A percentile compares a stretch with the other conserved stretches of the same genome.
Conservation (phyloP, 2,329 filamentous ascomycete genomes). For the Nothophaeocryptopus gaeumannii region DNA sequence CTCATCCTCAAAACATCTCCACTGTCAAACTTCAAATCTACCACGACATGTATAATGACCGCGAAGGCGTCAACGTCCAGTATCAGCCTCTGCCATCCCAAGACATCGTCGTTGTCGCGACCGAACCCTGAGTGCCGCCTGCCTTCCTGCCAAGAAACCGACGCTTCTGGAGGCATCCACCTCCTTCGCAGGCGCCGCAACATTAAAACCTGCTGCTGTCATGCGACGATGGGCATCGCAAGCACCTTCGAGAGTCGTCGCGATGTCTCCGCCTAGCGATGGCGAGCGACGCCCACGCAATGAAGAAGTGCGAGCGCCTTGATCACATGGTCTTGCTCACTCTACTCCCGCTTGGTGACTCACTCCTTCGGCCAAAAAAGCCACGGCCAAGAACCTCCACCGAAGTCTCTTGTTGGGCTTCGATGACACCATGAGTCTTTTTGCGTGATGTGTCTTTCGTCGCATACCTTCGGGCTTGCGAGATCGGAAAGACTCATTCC, state of each 20-base stretch:
- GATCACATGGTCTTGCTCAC: constrained; percentile 8
- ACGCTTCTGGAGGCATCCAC: too few relatives aligned
- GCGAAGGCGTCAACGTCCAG: too few relatives aligned
- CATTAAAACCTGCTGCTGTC: too few relatives aligned
- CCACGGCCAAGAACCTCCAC: not conserved
- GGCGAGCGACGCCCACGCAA: constrained; percentile 5
- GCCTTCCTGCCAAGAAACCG: too few relatives aligned
- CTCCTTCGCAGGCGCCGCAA: too few relatives aligned
- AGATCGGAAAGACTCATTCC: constrained; percentile 4
- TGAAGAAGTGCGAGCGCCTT: not conserved
- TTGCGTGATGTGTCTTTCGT: constrained; percentile 5
- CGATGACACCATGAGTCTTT: constrained; percentile 7
- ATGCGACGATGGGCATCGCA: too few relatives aligned
- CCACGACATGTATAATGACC: too few relatives aligned
- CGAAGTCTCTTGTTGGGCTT: not conserved
- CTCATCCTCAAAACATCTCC: too few relatives aligned
- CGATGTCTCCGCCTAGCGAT: constrained; percentile 5
- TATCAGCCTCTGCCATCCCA: too few relatives aligned
- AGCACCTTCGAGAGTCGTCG: too few relatives aligned
- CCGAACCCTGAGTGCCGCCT: not conserved
- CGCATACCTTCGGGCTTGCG: not conserved
- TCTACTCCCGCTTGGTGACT: constrained; percentile 2
- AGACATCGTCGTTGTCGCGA: not conserved
- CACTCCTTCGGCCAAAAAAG: constrained; percentile 2
- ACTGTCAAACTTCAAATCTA: too few relatives aligned